phyloP scores from a whole-genome alignment of 306 rosid species.

The Vigna trinervia region DNA sequence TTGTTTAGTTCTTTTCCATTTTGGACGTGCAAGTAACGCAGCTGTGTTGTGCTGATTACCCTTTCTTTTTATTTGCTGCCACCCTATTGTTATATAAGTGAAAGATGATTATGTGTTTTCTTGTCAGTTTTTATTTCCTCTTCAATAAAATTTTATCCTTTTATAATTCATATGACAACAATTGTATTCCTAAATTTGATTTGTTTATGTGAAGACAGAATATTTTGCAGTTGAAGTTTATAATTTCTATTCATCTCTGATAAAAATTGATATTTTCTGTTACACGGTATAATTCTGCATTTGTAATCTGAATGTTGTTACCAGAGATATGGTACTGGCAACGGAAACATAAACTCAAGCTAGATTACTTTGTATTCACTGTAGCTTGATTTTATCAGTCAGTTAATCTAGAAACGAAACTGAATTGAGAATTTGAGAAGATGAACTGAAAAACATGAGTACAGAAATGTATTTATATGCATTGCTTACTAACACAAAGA shows the following conservation, averaged over 20 bases:
- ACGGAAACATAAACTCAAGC: background rate
- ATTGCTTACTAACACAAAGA: no score
- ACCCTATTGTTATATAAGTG: conserved; percentile 14
- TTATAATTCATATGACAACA: background rate
- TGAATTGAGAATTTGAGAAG: no score
- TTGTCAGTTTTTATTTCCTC: background rate
- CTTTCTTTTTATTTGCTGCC: background rate
- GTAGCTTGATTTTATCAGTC: background rate
- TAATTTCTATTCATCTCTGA: background rate
- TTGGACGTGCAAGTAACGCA: background rate
- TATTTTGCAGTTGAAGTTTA: background rate
- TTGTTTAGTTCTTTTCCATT: background rate
- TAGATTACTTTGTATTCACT: background rate
- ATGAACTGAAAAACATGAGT: no score
- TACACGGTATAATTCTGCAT: conserved; percentile 11
- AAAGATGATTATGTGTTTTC: conserved; percentile 4
- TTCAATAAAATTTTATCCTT: background rate
- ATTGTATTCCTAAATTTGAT: background rate
- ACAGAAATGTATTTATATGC: no score
- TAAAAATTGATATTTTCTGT: background rate
- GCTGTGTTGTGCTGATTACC: background rate
- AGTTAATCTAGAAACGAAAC: background rate
- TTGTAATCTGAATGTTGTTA: background rate
- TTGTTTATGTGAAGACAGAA: background rate
- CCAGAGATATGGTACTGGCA: background rate